phyloP scores from a whole-genome alignment of 192 early-diverging fungal genomes.

The Rhizophagus sp. region DNA sequence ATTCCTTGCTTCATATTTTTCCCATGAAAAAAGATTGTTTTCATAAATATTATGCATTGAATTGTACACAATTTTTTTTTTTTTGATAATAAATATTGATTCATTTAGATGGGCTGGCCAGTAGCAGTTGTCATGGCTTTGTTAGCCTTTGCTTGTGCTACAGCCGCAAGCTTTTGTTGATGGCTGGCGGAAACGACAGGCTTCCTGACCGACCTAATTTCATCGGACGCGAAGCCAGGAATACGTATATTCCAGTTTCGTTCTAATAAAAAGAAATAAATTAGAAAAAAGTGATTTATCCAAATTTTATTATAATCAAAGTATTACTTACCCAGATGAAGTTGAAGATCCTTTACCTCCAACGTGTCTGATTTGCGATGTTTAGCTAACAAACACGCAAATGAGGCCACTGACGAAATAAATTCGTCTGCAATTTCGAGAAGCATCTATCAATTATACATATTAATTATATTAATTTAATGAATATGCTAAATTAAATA shows the following conservation, averaged over 20 bases:
- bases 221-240: slow-evolving; percentile 83
- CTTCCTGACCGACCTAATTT: slow-evolving; percentile 75
- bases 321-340: slow-evolving; percentile 69
- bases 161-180: slow-evolving; percentile 63
- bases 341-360: slow-evolving; percentile 85
- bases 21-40: too few relatives aligned
- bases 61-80: too few relatives aligned
- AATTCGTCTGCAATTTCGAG: slow-evolving; percentile 87
- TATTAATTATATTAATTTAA: not conserved
- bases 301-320: not conserved
- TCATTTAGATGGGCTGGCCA: not conserved
- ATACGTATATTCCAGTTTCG: slow-evolving; percentile 90
- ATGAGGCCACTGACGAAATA: slow-evolving; percentile 79
- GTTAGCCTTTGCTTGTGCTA: slow-evolving; percentile 37
- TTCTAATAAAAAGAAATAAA: slow-evolving; percentile 44
- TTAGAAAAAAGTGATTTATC: not conserved
- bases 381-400: slow-evolving; percentile 81
- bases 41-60: too few relatives aligned
- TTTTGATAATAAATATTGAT: not conserved
- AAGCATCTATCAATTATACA: slow-evolving; percentile 54
- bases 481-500: too few relatives aligned
- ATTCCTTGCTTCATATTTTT: too few relatives aligned
- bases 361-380: slow-evolving; percentile 77
- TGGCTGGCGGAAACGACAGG: slow-evolving; percentile 61
- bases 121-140: not conserved